Evolutionary conservation across 2,329 filamentous ascomycete species (phyloP), one percentile per base, ranked within the genome.

Genomic region (Aspergillus caelatus): DNA sequence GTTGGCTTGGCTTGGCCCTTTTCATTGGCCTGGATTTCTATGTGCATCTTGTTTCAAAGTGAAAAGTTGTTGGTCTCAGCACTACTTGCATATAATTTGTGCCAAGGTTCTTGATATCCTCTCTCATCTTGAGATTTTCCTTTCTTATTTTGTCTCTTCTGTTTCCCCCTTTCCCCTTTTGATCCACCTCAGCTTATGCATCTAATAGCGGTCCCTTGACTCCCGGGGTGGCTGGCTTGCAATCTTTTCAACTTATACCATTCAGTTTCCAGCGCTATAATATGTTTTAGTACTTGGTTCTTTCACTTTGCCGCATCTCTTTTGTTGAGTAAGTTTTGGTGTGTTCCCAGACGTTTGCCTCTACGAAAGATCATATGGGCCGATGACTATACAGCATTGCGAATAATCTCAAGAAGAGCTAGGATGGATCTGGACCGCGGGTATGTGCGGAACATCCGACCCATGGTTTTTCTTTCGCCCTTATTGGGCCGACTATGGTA

Each of bases 11-110:
- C 32, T 26, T 26, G 23, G 23, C 46, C 58, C 57, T 52, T 58
- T 60, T 45, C 23, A 57, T 50, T 50, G 58, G 60, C 41, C 60
- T 64, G 62, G 58, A 50, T 62, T 66, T 65, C 43, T 56, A 66
- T 67, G 61, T 64, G 60, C 63, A 60, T 61, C 60, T 63, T 62
- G 61, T 63, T 65, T 61, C 62, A 60, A 63, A 50, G 58, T 54
- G 64, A 65, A 57, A 57, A 60, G 57, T 61, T 41, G 60, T 59
- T 60, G 59, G 64, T 64, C 67, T 64, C 64, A 53, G 62, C 65
- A 63, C 59, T 64, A 61, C 57, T 70, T 69, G 63, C 67, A 69
- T 62, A 67, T 70, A 66, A 60, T 59, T 57, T 62, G 68, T 66
- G 61, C 63, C 60, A 64, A 58, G 67, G 57, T 61, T 65, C 16